Evolutionary conservation across 208 protist genomes (phyloP), one percentile per base, ranked within the genome.

Genomic region (Blechomonas ayalai): DNA sequence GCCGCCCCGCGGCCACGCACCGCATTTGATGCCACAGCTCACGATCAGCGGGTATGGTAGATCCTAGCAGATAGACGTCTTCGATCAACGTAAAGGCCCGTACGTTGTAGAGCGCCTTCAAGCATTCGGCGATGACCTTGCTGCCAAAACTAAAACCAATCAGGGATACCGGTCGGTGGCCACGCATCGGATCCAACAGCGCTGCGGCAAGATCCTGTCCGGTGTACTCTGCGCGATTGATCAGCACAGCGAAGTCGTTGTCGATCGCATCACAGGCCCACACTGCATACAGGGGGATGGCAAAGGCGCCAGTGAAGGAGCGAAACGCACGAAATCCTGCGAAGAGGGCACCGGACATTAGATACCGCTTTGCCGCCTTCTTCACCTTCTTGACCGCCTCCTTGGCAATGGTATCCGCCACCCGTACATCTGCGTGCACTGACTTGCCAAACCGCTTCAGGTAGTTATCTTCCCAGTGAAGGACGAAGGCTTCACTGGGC

Each of bases 61-160:
- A 48, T 16, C 90, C 90, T 15, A 94, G 49, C 20, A 96, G 52
- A 59, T 83, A 90, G 24, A 81, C 85, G 51, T 90, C 86, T 40
- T 96, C 83, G 16, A 96, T 73, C 7, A 96, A 50, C 22, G 66
- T 65, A 31, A 72, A 73, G 7, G 71, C 73, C 31, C 72, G 37
- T 22, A 69, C 58, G 35, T 60, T 52, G 19, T 74, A 43, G 26
- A 96, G 66, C 66, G 81, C 80, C 4, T 45, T 43, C 40, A 94
- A 68, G 40, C 82, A 93, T 36, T 92, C 67, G 13, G 69, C 79
- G 46, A 96, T 82, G 20, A 94, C 83, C 4, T 66, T 64, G 23
- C 72, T 63, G 8, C 90, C 90, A 35, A 92, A 86, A 57, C 81
- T 85, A 55, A 88, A 92, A 29, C 85, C 90, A 25, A 94, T 54